Conservation (phyloP, 1,284 basidiomycete genomes). For the Sporisorium sorghi region DNA sequence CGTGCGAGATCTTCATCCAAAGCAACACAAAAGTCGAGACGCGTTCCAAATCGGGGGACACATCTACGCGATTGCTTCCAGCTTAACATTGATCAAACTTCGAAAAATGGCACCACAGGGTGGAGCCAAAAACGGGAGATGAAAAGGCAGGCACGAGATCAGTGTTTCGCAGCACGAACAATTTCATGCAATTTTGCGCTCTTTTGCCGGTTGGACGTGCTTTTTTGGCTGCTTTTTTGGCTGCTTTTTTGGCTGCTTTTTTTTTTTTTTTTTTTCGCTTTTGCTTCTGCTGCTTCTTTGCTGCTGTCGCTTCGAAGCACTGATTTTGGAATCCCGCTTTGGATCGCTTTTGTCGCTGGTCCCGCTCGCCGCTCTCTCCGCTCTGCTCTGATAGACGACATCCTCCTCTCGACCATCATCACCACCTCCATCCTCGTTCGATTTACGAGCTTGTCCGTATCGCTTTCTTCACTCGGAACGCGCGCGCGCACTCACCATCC, state of each 20-base stretch:
- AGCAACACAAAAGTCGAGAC: constrained; percentile 4
- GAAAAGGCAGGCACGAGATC: not conserved
- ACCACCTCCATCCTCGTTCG: not conserved
- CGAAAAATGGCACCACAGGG: not conserved
- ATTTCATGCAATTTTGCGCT: not conserved
- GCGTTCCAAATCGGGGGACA: constrained; percentile 5
- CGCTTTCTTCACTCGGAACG: not conserved
- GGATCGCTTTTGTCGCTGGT: constrained; percentile 3
- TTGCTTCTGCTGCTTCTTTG: not conserved
- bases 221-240: not conserved
- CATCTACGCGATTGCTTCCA: not conserved
- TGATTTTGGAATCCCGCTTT: constrained; percentile 6
- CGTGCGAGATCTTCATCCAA: constrained; percentile 5
- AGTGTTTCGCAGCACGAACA: not conserved
- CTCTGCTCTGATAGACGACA: not conserved
- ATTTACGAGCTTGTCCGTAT: not conserved
- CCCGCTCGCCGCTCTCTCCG: constrained; percentile 3
- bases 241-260: not conserved
- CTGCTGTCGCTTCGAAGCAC: too few species aligned
- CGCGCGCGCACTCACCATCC: not conserved
- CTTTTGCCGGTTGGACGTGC: not conserved
- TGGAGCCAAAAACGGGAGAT: not conserved
- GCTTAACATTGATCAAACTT: not conserved
- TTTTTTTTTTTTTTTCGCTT: too few species aligned
- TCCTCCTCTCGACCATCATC: constrained; percentile 1